phyloP scores from a whole-genome alignment of 2,329 filamentous ascomycete species.

The Leptosphaerulina australis region DNA sequence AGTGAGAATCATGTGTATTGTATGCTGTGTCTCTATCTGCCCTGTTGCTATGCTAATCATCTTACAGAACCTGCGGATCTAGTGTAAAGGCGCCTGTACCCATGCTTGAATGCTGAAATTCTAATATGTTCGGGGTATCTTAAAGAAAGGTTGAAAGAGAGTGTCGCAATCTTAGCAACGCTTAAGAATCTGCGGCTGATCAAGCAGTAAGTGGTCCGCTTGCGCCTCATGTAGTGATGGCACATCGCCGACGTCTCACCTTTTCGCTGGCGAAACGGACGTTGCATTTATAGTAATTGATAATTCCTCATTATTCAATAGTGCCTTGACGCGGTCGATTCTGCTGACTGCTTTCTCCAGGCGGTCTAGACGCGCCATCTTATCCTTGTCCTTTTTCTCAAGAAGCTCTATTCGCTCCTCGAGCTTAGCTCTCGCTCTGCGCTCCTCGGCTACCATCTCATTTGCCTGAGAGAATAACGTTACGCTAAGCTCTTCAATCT shows the following conservation, averaged over 20 bases:
- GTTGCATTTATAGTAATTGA: not conserved
- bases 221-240: not conserved
- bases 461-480: constrained; percentile 82
- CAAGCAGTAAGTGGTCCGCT: not conserved
- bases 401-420: constrained; percentile 72
- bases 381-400: constrained; percentile 72
- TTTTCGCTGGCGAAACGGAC: constrained; percentile 4
- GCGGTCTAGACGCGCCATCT: constrained; percentile 69
- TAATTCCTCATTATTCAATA: constrained; percentile 54
- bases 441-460: constrained; percentile 82
- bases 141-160: not conserved
- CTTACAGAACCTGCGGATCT: not conserved
- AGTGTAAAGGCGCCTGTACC: not conserved
- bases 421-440: constrained; percentile 71
- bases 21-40: not conserved
- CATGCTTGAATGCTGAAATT: constrained; percentile 3
- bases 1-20: not conserved
- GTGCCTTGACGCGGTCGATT: constrained; percentile 71
- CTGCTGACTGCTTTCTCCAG: constrained; percentile 73
- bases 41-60: not conserved
- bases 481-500: constrained; percentile 79
- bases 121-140: constrained; percentile 12
- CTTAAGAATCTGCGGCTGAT: not conserved
- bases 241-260: not conserved
- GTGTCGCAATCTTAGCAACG: not conserved